These are phyloP conservation scores for Phylloporus scabripes DNA, from an alignment of 768 basidiomycete species.

Conservation along the genomic window DNA sequence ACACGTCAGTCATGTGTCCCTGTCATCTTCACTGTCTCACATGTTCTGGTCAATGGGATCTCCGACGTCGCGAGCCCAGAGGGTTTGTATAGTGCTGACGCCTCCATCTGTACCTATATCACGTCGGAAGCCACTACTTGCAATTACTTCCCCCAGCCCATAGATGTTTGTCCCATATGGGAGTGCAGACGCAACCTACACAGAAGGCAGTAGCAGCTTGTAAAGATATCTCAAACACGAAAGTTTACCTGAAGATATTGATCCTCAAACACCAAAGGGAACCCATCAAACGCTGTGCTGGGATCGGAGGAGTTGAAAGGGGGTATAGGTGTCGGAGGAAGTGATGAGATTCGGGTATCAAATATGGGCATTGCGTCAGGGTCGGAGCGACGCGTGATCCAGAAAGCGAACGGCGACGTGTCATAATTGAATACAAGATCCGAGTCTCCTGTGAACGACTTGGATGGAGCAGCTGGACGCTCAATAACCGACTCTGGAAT, in stretches of 20 bases:
- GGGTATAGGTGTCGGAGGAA: constrained; percentile 56
- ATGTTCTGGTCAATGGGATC: constrained; percentile 66
- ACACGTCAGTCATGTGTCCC: background rate
- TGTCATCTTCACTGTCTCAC: constrained; percentile 33
- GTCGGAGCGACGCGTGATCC: constrained; percentile 66
- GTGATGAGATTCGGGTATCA: constrained; percentile 59
- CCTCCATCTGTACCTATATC: constrained; percentile 48
- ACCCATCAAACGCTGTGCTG: constrained; percentile 54
- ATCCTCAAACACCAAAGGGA: constrained; percentile 73
- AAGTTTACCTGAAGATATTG: constrained; percentile 62
- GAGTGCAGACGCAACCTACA: constrained; percentile 57
- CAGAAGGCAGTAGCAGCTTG: background rate
- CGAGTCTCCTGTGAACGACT: constrained; percentile 36
- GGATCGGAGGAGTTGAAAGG: constrained; percentile 48
- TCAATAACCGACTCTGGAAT: constrained; percentile 52
- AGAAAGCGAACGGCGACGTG: constrained; percentile 65
- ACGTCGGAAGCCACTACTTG: constrained; percentile 63
- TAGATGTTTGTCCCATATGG: constrained; percentile 68
- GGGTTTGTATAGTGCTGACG: constrained; percentile 55
- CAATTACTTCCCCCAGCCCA: constrained; percentile 69
- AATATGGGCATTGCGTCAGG: constrained; percentile 55
- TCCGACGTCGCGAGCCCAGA: constrained; percentile 59
- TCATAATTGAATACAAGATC: constrained; percentile 70
- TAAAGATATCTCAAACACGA: background rate
- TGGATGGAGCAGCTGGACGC: constrained; percentile 35